These are phyloP conservation scores for Thermochaetoides dissita DNA, from an alignment of 2,329 filamentous ascomycete species.

Conservation along the genomic window DNA sequence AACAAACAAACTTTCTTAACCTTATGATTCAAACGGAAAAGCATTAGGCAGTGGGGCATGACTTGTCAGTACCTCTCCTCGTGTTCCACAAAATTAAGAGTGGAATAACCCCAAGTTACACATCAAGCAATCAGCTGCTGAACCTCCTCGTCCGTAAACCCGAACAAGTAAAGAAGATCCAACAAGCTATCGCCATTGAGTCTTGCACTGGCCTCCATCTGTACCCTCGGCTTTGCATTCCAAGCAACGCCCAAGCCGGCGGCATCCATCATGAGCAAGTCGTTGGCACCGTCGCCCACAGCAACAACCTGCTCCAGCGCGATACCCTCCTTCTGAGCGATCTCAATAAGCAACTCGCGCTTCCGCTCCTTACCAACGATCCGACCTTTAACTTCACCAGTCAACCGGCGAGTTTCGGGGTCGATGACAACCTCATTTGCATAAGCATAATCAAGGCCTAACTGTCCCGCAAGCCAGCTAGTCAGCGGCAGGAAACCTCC, in stretches of 20 bases:
- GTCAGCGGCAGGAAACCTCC: conserved; percentile 87
- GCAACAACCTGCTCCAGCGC: conserved; percentile 54
- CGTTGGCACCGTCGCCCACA: conserved; percentile 72
- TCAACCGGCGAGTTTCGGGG: conserved; percentile 40
- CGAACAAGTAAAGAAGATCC: conserved; percentile 62
- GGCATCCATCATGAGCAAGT: conserved; percentile 63
- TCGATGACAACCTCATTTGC: conserved; percentile 71
- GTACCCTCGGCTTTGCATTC: conserved; percentile 72
- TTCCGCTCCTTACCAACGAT: conserved; percentile 71
- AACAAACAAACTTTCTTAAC: too few relatives aligned
- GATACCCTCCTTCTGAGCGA: conserved; percentile 54
- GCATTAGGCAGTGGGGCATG: too few relatives aligned
- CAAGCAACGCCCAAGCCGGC: conserved; percentile 70
- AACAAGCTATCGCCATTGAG: conserved; percentile 57
- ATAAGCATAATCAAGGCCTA: conserved; percentile 76
- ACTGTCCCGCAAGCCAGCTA: conserved; percentile 63
- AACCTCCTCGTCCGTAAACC: conserved; percentile 53
- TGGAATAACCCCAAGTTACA: too few relatives aligned
- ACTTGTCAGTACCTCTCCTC: too few relatives aligned
- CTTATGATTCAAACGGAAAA: too few relatives aligned
- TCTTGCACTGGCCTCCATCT: conserved; percentile 59
- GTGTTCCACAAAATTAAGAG: too few relatives aligned
- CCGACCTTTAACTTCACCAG: conserved; percentile 55
- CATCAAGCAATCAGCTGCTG: conserved; percentile 27
- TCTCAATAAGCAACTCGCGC: conserved; percentile 54